Base-by-base conservation (phyloP, 1,284 basidiomycete species). In the Sporisorium sorghi region DNA sequence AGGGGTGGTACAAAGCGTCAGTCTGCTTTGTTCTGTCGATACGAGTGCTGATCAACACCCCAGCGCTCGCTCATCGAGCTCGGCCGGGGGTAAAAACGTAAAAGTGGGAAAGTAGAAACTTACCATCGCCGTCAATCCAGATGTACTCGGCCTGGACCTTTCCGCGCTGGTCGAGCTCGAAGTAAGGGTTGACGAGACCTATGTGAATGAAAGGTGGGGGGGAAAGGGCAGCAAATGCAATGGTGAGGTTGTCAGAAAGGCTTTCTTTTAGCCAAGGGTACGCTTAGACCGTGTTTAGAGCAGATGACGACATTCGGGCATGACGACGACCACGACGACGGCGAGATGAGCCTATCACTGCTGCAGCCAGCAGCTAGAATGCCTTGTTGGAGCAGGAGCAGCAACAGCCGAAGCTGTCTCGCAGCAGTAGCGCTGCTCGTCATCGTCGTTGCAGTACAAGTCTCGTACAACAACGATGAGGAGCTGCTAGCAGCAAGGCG, bases 81-180 rank as follows among this genome's bases (percentile, higher is more conserved):
- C 49, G 19, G 21, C 23, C 5, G 33, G 35, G 19, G 3, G 3
- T 17, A 7, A 42, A 9, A 30, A n/a, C 17, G n/a, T 7, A 46
- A 17, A 26, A 3, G 24, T 17, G 0, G 10, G n/a, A 15, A 17
- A 17, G 5, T 37, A 48, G 10, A 48, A 14, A 62, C 67, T 71
- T 46, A 71, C 81, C 82, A 64, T 93, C 93, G 54, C 79, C 84
- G 63, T 85, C 84, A 47, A 84, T 76, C 82, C 82, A 84, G 73
- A 84, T 74, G 77, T 84, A 84, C 74, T 84, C 82, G 60, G 82
- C 82, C 64, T 77, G 75, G 65, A 84, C 73, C 77, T 78, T 75
- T 42, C 77, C 79, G 19, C 78, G 67, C 70, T 81, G 79, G 74
- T 79, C 78, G 32, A 81, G 79, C 67, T 70, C 49, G 57, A 77